A percentile compares a stretch with the other conserved stretches of the same genome.
Conservation (phyloP, 1,284 basidiomycete species). For the Marasmius fiardii region DNA sequence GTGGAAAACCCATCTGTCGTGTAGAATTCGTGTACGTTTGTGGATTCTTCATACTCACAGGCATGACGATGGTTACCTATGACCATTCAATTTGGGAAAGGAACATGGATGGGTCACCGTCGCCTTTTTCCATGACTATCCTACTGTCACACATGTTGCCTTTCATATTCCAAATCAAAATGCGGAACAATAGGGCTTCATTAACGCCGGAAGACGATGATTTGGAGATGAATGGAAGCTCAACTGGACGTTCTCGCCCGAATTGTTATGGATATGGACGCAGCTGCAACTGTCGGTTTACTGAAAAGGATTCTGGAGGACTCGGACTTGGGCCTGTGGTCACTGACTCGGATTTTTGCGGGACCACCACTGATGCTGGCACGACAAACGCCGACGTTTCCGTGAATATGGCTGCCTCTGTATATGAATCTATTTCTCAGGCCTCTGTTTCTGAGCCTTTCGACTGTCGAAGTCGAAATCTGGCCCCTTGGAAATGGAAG, state of each 20-base stretch:
- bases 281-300: neutral
- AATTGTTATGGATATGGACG: neutral
- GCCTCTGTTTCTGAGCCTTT: neutral
- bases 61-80: neutral
- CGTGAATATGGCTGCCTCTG: too few relatives aligned
- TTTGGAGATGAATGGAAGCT: too few relatives aligned
- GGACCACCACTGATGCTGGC: too few relatives aligned
- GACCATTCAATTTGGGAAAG: neutral
- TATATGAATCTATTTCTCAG: too few relatives aligned
- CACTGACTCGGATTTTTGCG: too few relatives aligned
- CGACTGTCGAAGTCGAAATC: neutral
- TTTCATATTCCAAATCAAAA: neutral
- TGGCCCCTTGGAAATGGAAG: neutral
- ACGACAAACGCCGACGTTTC: too few relatives aligned
- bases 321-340: too few relatives aligned
- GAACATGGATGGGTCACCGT: constrained; percentile 1
- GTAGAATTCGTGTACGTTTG: neutral
- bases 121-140: neutral
- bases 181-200: neutral
- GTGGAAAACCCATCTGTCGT: too few relatives aligned
- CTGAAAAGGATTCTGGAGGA: too few relatives aligned
- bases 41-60: neutral
- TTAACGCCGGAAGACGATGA: neutral
- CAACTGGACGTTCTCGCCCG: neutral
- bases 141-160: neutral